Evolutionary conservation across 2,329 filamentous ascomycete species (phyloP), one percentile per base, ranked within the genome.

Genomic region (Aspergillus jensenii): DNA sequence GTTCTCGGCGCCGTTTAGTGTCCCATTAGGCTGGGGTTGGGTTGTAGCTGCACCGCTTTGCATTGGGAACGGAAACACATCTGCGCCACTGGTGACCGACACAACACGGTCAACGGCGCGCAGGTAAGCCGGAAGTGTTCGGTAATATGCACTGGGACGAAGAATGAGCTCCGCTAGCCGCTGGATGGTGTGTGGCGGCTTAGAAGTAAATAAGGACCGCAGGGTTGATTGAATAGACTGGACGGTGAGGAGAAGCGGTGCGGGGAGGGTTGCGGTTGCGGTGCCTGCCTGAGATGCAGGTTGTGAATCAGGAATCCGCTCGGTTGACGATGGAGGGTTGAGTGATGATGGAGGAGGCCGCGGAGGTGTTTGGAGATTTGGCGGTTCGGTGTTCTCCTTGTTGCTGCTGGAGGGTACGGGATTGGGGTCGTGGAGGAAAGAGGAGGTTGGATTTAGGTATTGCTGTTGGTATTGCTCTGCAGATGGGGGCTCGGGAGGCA

Each of bases 111-210:
- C 91, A 49, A 98, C 84, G 3, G 95, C 95, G 67, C 95, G 90
- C 11, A 99, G 85, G 73, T 95, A 99, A 11, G 92, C 84, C 1
- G 90, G 86, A 3, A 98, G 82, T 53, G 87, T 89, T 60, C 84
- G 86, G 78, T 98, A 97, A 75, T 96, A 90, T 55, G 83, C 82
- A 59, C 81, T 88, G 1, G 95, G 95, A 25, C 82, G 77, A 37
- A 96, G 81, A 4, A 96, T 80, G 31, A 98, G 87, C 79, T 99
- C 95, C 21, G 92, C 87, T 21, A 99, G 84, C 40, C 95, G 89
- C 76, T 99, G 95, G 61, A 97, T 84, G 3, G 95, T 98, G 73
- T 98, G 91, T 0, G 95, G 95, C 1, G 95, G 93, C 66, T 90
- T 84, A 3, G 81, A 79, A 21, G 84, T 71, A 74, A 99, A 99